Conservation (phyloP, 306 rosid species). For the Senna siamea region DNA sequence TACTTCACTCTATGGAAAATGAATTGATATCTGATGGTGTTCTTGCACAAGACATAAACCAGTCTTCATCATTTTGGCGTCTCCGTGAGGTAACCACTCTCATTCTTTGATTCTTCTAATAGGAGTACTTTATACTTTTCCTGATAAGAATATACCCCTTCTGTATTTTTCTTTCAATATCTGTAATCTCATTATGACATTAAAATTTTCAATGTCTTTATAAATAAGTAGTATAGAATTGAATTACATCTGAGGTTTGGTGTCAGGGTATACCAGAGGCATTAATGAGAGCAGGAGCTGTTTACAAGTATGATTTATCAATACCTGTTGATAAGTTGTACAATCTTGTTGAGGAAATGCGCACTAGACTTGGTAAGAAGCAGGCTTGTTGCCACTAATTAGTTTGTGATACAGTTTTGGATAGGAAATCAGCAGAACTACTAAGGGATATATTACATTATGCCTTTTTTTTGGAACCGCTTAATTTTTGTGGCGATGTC, state of each 20-base stretch:
- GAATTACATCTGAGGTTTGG: background rate
- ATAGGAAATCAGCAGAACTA: background rate
- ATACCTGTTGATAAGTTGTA: constrained; percentile 82
- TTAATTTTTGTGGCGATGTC: background rate
- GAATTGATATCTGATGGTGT: constrained; percentile 90
- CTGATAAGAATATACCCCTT: constrained; percentile 27
- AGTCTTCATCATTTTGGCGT: constrained; percentile 89
- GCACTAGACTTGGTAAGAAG: constrained; percentile 69
- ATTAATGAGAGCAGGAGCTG: constrained; percentile 81
- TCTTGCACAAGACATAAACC: constrained; percentile 94
- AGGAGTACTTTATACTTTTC: constrained; percentile 31
- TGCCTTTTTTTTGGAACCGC: background rate
- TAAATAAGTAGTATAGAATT: constrained; percentile 4
- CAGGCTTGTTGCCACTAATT: constrained; percentile 4
- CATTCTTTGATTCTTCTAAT: constrained; percentile 20
- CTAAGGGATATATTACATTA: background rate
- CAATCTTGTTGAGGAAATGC: constrained; percentile 77
- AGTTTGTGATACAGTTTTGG: constrained; percentile 15
- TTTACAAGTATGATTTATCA: constrained; percentile 89
- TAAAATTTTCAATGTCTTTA: background rate
- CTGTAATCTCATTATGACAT: constrained; percentile 9
- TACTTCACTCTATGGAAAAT: constrained; percentile 79
- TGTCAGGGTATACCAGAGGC: constrained; percentile 89
- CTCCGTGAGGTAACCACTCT: constrained; percentile 77
- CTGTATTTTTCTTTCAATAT: constrained; percentile 3